These are phyloP conservation scores for Hypoxylon sp. DNA, from an alignment of 2,329 filamentous ascomycete genomes.

Conservation along the genomic window DNA sequence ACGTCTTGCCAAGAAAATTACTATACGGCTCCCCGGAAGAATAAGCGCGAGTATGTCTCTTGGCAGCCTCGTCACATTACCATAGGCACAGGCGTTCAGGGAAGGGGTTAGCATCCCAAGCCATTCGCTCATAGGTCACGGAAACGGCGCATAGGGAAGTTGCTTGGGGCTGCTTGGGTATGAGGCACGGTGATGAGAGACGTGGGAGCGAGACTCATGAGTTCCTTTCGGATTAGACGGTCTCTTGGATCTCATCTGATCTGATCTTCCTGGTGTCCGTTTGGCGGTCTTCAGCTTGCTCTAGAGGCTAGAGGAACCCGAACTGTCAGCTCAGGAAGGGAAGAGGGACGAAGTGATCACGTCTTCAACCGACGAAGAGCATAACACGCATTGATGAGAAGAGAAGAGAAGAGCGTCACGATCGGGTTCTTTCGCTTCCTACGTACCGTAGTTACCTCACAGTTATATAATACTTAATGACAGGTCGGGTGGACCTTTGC, in stretches of 20 bases:
- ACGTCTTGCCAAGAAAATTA: conserved; percentile 21
- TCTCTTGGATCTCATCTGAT: conserved; percentile 4
- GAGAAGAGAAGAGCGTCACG: conserved; percentile 27
- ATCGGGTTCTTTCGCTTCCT: conserved; percentile 27
- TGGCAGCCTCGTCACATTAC: conserved; percentile 20
- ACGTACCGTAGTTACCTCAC: conserved; percentile 36
- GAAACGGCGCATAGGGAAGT: conserved; percentile 23
- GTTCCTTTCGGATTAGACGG: background rate
- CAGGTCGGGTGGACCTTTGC: conserved; percentile 18
- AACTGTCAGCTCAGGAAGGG: conserved; percentile 13
- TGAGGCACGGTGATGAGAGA: conserved; percentile 11
- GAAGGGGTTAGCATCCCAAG: conserved; percentile 36
- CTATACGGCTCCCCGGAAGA: background rate
- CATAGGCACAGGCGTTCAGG: conserved; percentile 42
- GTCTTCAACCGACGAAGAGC: conserved; percentile 20
- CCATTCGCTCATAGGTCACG: conserved; percentile 39
- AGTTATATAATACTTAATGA: conserved; percentile 42
- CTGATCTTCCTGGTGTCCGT: background rate
- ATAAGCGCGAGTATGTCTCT: conserved; percentile 18
- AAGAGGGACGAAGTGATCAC: background rate
- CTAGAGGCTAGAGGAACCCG: background rate
- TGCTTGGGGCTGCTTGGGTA: conserved; percentile 38
- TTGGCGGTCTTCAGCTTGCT: conserved; percentile 7
- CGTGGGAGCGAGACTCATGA: conserved; percentile 5
- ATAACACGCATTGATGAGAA: conserved; percentile 27